Conservation (phyloP, 108 stramenopile genomes). For the Skeletonema grethae region DNA sequence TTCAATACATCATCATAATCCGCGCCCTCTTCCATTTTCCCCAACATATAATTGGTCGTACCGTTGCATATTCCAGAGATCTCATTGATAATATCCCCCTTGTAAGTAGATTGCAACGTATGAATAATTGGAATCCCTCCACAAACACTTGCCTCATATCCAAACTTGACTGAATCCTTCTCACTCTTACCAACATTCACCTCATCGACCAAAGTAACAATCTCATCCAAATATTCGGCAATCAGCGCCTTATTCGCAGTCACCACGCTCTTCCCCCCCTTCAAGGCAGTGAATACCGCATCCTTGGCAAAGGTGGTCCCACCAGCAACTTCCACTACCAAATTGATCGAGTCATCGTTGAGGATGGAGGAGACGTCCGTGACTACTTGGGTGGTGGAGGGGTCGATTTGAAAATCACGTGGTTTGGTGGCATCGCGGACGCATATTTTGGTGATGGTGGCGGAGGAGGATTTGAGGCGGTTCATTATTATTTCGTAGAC, state of each 20-base stretch:
- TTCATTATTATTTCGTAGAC: conserved; percentile 82
- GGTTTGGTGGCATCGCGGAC: conserved; percentile 75
- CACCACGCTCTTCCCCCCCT: conserved; percentile 68
- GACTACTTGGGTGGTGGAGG: conserved; percentile 46
- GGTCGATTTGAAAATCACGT: conserved; percentile 75
- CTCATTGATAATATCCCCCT: conserved; percentile 71
- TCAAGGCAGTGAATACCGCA: conserved; percentile 60
- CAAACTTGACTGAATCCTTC: conserved; percentile 44
- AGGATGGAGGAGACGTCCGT: conserved; percentile 69
- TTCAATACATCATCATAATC: conserved; percentile 69
- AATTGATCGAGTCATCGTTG: conserved; percentile 65
- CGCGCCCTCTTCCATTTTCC: conserved; percentile 62
- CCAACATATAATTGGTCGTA: conserved; percentile 87
- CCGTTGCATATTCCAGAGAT: conserved; percentile 84
- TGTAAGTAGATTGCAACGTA: conserved; percentile 63
- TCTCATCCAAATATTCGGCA: conserved; percentile 69
- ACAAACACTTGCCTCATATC: conserved; percentile 85
- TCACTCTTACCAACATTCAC: conserved; percentile 13
- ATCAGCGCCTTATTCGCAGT: conserved; percentile 87
- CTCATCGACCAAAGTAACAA: conserved; percentile 26
- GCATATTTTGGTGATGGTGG: conserved; percentile 83
- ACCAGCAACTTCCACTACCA: conserved; percentile 80
- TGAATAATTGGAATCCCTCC: conserved; percentile 88
- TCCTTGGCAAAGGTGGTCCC: conserved; percentile 65
- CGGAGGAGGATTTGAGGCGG: conserved; percentile 23